Base-by-base conservation (phyloP, 2,329 filamentous ascomycete genomes). In the Cladorrhinum sp. region DNA sequence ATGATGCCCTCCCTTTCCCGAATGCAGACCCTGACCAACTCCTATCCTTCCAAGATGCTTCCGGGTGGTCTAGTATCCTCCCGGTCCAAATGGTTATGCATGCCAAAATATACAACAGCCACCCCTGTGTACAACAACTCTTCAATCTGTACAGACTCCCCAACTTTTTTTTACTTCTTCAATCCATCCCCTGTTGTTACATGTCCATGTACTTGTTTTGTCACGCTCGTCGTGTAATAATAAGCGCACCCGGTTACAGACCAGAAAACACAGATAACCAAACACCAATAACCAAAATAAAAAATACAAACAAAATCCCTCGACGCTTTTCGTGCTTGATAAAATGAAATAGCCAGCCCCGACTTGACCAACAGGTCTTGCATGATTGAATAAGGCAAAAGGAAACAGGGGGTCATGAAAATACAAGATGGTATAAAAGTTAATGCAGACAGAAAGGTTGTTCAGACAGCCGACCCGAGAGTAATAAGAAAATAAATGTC, bases 271-370 rank as follows among this genome's bases (percentile, higher is more conserved):
- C 32, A 4, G 32, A 36, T 36, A 36, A 36, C 32, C 32, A 12
- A 16, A 36, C 32, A 5, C 32, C 6, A 32, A 6, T 12, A n/a
- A n/a, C 27, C 6, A 32, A 32, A 12, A 32, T 12, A 36, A 36
- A 4, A 16, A 36, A 36, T 12, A 36, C 2, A 36, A 12, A 12
- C 32, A 32, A 36, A 36, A 36, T 36, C 3, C 32, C 32, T 13
- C 12, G 10, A 12, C 8, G 32, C 32, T 36, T 36, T 36, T 36
- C 12, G 3, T 36, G 32, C 32, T 36, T 36, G 32, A 5, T 36
- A 66, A 56, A 48, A n/a, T 23, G 51, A 54, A 61, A 50, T 57
- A 59, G 60, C 58, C 65, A 1, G 16, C 7, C 12, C 32, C 32
- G 3, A 36, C 10, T 36, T 50, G 38, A 38, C 24, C 24, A 50